These are phyloP conservation scores for Phanerochaete sordida DNA, from an alignment of 768 basidiomycete genomes.

Conservation along the genomic window DNA sequence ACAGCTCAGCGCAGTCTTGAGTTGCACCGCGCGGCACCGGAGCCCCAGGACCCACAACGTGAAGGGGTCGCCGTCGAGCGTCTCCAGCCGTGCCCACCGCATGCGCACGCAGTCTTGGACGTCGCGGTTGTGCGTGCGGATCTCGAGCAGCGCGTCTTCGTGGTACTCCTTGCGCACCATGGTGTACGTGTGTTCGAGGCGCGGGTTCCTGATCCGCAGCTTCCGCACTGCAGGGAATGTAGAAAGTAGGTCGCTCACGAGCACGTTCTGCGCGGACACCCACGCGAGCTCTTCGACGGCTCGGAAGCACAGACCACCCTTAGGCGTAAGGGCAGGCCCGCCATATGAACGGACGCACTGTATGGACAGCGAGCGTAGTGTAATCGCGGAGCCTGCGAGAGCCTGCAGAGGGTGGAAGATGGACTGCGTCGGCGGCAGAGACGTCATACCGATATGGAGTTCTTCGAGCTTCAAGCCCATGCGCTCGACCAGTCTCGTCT, in stretches of 20 bases:
- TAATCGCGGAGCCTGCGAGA: not conserved
- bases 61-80: not conserved
- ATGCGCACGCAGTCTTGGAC: not conserved
- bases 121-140: not conserved
- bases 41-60: not conserved
- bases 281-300: not conserved
- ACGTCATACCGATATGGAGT: not conserved
- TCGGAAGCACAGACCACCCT: not conserved
- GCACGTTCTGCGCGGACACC: not conserved
- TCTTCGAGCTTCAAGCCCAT: not conserved
- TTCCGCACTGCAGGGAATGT: not conserved
- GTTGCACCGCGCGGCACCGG: not conserved
- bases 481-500: not conserved
- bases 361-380: not conserved
- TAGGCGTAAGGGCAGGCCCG: not conserved
- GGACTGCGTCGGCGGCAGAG: not conserved
- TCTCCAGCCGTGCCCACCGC: not conserved
- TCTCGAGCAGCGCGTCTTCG: not conserved
- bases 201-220: not conserved
- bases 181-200: not conserved
- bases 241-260: not conserved
- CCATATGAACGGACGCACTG: not conserved
- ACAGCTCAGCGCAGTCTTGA: not conserved
- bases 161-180: not conserved
- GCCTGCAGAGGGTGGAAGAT: not conserved